Evolutionary conservation across 2,329 filamentous ascomycete species (phyloP).

Genomic region (Sodiomyces alkalinus): DNA sequence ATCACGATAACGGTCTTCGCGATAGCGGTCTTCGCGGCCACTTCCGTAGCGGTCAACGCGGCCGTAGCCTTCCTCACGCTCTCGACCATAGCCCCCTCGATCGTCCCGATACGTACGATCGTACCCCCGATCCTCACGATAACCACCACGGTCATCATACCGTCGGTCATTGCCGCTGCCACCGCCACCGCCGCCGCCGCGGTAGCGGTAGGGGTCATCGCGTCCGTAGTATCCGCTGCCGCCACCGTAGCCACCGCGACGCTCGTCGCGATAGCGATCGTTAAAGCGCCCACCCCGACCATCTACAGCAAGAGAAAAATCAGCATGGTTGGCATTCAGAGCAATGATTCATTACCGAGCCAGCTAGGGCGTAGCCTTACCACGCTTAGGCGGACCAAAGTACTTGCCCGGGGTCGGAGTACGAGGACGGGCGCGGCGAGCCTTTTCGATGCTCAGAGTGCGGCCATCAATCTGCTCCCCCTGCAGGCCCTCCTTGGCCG

Average conservation of each 20-base stretch:
- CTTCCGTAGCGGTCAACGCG: slow-evolving; percentile 8
- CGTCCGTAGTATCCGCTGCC: slow-evolving; percentile 26
- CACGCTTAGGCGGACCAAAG: slow-evolving; percentile 95
- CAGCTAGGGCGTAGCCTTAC: too few relatives aligned
- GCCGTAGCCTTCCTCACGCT: slow-evolving; percentile 24
- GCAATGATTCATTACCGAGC: too few relatives aligned
- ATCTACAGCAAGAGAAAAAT: slow-evolving; percentile 22
- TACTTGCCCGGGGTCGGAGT: slow-evolving; percentile 98
- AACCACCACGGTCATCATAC: slow-evolving; percentile 23
- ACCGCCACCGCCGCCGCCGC: slow-evolving; percentile 23
- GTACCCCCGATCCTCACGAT: slow-evolving; percentile 29
- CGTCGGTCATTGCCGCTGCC: slow-evolving; percentile 29
- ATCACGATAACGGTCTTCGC: slow-evolving; percentile 19
- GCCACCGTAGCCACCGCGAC: slow-evolving; percentile 43
- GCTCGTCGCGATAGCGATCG: slow-evolving; percentile 51
- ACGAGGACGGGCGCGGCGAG: slow-evolving; percentile 82
- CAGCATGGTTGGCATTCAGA: neutral
- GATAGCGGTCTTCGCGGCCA: slow-evolving; percentile 26
- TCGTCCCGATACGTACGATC: slow-evolving; percentile 30
- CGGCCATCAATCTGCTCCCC: slow-evolving; percentile 91
- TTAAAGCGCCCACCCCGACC: slow-evolving; percentile 32
- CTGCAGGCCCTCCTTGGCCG: slow-evolving; percentile 89
- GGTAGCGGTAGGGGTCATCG: slow-evolving; percentile 44
- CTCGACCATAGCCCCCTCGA: slow-evolving; percentile 33
- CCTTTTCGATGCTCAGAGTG: slow-evolving; percentile 97